Base-by-base conservation (phyloP, 2,329 filamentous ascomycete genomes). In the Penicillium italicum region DNA sequence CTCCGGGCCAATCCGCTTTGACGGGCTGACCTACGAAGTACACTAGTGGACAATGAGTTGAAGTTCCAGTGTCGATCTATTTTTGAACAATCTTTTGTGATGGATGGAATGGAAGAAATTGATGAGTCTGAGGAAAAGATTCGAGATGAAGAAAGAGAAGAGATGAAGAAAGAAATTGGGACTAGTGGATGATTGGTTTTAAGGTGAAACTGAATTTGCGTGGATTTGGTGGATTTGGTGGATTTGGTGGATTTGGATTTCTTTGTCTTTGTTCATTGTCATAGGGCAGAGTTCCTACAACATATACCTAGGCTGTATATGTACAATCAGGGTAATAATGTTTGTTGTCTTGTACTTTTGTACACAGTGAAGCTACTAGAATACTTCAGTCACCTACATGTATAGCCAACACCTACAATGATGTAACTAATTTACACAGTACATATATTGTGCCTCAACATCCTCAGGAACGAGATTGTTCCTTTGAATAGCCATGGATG, bases 401-500 rank as follows among this genome's bases (percentile, higher is more conserved):
- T n/a, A n/a, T n/a, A n/a, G n/a, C n/a, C n/a, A 20, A 31, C 41
- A 24, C 10, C 28, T 18, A 18, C 16, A 26, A 44, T 44, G 22
- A 26, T 9, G 20, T 36, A 36, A 18, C 9, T 34, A 5, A n/a
- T 5, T 4, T 28, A 24, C 24, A n/a, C 10, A 8, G 24, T 36
- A 36, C 10, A 16, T 34, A 7, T 42, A 11, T 42, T n/a, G 24
- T 42, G 12, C 24, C 45, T 47, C 30, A 24, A 24, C 24, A 3
- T 20, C 6, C 8, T 18, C 50, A 50, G 51, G 51, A 49, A 53
- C 51, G 9, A 37, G 34, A 42, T 30, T 14, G n/a, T n/a, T n/a
- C n/a, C n/a, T n/a, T n/a, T n/a, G n/a, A 18, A 28, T 30, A 30
- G 4, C 46, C 34, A 28, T 49, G 34, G 34, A 56, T 63, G 60